Conservation (phyloP, 352 stramenopile species). For the Peronospora destructor region DNA sequence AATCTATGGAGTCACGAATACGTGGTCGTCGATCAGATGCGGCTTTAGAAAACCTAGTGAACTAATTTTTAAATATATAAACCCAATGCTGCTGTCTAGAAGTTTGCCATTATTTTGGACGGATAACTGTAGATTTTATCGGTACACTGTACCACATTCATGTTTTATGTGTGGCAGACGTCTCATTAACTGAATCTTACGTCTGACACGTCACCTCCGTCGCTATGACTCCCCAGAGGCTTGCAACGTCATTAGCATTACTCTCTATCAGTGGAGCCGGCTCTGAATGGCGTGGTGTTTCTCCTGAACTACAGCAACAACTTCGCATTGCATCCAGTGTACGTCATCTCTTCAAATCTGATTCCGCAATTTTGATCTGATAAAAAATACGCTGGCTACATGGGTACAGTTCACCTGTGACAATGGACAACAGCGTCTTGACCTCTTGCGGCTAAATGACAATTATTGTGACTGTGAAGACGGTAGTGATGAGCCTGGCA, state of each 20-base stretch:
- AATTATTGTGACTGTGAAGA: slow-evolving; percentile 93
- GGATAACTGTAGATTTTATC: slow-evolving; percentile 6
- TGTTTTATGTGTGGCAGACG: neutral
- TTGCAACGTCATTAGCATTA: slow-evolving; percentile 16
- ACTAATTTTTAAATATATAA: slow-evolving; percentile 10
- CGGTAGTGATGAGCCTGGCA: slow-evolving; percentile 87
- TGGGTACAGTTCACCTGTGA: slow-evolving; percentile 65
- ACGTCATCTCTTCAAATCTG: slow-evolving; percentile 13
- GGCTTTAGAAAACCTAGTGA: no score
- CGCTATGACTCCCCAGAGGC: slow-evolving; percentile 17
- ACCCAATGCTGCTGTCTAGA: slow-evolving; percentile 12
- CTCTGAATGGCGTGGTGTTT: slow-evolving; percentile 35
- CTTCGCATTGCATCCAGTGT: slow-evolving; percentile 33
- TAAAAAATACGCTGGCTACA: neutral
- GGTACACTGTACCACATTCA: slow-evolving; percentile 4
- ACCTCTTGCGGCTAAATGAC: slow-evolving; percentile 77
- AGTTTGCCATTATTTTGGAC: slow-evolving; percentile 1
- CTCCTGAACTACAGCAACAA: slow-evolving; percentile 33
- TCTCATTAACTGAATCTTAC: neutral
- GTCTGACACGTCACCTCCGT: slow-evolving; percentile 24
- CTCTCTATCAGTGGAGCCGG: slow-evolving; percentile 10
- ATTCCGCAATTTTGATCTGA: slow-evolving; percentile 4
- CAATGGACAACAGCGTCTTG: slow-evolving; percentile 42
- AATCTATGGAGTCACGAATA: slow-evolving; percentile 11
- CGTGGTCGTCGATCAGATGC: slow-evolving; percentile 10